Conservation (phyloP, 2,329 filamentous ascomycete species). For the Aspergillaceae sp. region DNA sequence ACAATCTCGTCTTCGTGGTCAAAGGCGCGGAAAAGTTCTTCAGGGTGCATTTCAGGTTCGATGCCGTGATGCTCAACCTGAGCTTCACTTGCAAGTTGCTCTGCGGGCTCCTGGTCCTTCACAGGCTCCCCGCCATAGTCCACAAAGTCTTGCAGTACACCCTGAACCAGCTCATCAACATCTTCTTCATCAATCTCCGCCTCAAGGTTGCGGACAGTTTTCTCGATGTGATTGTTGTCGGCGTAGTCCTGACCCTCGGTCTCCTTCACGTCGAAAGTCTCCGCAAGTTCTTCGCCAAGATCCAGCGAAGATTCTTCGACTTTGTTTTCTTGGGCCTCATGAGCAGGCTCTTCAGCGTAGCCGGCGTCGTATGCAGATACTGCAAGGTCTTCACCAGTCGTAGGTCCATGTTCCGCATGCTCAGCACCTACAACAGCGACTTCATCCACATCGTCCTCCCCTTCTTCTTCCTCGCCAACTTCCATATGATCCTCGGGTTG, state of each 20-base stretch:
- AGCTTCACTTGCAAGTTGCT: no score
- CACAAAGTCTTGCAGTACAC: neutral
- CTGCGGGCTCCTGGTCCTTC: neutral
- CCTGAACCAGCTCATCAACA: slow-evolving; percentile 1
- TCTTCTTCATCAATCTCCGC: slow-evolving; percentile 5
- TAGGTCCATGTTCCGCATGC: neutral
- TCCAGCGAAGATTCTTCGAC: neutral
- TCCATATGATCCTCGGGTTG: neutral
- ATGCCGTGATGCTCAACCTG: neutral
- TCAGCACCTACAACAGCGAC: neutral
- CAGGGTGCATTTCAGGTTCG: neutral
- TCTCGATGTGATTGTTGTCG: neutral
- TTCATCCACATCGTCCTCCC: neutral
- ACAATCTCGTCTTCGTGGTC: neutral
- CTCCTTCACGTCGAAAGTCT: neutral
- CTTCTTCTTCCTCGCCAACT: neutral
- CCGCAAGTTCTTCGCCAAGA: neutral
- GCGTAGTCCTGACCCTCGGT: neutral
- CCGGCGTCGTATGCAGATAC: slow-evolving; percentile 1
- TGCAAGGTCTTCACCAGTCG: slow-evolving; percentile 1
- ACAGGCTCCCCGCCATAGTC: neutral
- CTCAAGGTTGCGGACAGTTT: neutral
- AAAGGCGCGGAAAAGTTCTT: neutral
- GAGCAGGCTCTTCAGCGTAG: neutral
- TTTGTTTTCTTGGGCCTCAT: neutral